Evolutionary conservation across 2,329 filamentous ascomycete species (phyloP).

Genomic region (Escovopsis sp.): DNA sequence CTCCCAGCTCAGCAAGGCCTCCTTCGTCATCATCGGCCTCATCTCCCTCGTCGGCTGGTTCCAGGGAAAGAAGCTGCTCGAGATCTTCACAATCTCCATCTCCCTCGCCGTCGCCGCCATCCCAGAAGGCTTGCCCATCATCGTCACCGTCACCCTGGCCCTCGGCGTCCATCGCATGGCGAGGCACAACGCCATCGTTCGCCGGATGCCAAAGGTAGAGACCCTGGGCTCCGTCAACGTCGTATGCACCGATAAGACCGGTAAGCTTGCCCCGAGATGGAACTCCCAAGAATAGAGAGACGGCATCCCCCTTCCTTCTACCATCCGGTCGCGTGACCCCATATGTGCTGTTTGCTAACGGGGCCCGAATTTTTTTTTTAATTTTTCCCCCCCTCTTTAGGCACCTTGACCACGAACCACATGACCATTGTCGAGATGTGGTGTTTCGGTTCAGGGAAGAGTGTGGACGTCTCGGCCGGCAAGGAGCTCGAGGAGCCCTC

Average conservation of each 20-base stretch:
- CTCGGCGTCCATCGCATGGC: constrained; percentile 95
- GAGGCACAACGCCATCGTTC: constrained; percentile 84
- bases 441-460: constrained; percentile 60
- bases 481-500: constrained; percentile 48
- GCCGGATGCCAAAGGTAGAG: constrained; percentile 90
- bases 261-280: no score
- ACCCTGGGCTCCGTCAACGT: constrained; percentile 97
- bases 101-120: constrained; percentile 94
- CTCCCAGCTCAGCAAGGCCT: constrained; percentile 91
- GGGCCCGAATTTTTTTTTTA: neutral
- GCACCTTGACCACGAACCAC: constrained; percentile 91
- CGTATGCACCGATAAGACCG: constrained; percentile 98
- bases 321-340: no score
- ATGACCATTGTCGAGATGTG: constrained; percentile 97
- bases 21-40: constrained; percentile 82
- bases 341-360: neutral
- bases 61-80: constrained; percentile 76
- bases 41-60: constrained; percentile 85
- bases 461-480: constrained; percentile 39
- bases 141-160: constrained; percentile 91
- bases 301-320: no score
- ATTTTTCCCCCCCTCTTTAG: constrained; percentile 21
- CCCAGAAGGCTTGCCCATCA: constrained; percentile 90
- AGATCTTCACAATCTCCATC: constrained; percentile 96
- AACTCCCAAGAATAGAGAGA: neutral